Evolutionary conservation across 768 basidiomycete species (phyloP), one percentile per base, ranked within the genome.

Genomic region (Xanthoconium purpureum): DNA sequence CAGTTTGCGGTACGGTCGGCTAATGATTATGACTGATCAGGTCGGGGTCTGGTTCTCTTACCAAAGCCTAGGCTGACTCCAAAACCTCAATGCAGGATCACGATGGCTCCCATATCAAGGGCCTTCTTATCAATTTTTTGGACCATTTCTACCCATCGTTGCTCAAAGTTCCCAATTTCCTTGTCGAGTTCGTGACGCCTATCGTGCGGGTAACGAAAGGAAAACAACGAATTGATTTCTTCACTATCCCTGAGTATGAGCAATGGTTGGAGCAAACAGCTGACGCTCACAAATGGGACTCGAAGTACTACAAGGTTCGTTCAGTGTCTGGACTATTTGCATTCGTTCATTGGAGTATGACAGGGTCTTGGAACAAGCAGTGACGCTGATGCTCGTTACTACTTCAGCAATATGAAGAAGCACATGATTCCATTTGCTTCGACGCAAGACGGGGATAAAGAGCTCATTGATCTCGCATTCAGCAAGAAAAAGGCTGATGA

Each of bases 21-120:
- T 99, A 47, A 99, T 99, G 97, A 92, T 99, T 64, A 99, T 99
- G 97, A 93, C 97, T 5, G 97, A 99, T 87, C 96, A 98, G 84
- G 94, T 93, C 51, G 47, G 59, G 9, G n/a, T 50, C 12, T 11
- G 10, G 6, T 30, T 47, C 5, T 50, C n/a, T 39, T 49, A 18
- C 28, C 5, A 40, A 38, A 43, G 24, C 32, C 39, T 44, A 28
- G 15, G 15, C 35, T 48, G 50, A 45, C 40, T 39, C 45, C 7
- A 20, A 36, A 45, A 9, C 54, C n/a, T 30, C 42, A 6, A 45
- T 48, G 5, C 67, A 97, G 94, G 97, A 99, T 84, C 94, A 98
- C 74, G 97, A 99, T 74, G 97, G 97, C 50, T 98, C 97, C n/a
- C 97, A 99, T 75, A 99, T 99, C 77, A 99, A 99, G 73, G 97